Conservation (phyloP, 2,329 filamentous ascomycete species). For the Exophiala alcalophila region DNA sequence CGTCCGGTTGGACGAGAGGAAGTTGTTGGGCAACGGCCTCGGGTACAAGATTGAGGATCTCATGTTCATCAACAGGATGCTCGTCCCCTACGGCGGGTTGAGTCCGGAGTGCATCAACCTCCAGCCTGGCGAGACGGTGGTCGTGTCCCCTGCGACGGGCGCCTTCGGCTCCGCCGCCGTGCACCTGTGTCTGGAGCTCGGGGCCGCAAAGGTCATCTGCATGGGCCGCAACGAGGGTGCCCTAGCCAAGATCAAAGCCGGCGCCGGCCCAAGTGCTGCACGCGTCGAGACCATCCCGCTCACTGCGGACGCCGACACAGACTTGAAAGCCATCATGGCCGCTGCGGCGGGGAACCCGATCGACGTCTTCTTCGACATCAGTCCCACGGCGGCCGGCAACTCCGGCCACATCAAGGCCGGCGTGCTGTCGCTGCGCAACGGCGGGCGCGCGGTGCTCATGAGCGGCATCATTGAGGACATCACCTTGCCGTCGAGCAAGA, state of each 20-base stretch:
- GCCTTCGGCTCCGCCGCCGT: conserved; percentile 49
- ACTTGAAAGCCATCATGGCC: conserved; percentile 36
- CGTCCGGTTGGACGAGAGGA: conserved; percentile 36
- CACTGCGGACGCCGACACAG: conserved; percentile 41
- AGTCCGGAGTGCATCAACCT: conserved; percentile 37
- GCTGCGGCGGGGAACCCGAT: conserved; percentile 36
- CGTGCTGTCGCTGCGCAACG: conserved; percentile 33
- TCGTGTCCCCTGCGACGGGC: conserved; percentile 51
- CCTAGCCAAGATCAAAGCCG: conserved; percentile 10
- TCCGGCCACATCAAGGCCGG: conserved; percentile 41
- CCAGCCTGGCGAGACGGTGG: conserved; percentile 47
- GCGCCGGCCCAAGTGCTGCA: neutral
- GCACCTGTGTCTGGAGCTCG: conserved; percentile 47
- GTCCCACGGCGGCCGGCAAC: conserved; percentile 39
- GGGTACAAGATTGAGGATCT: conserved; percentile 46
- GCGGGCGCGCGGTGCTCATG: conserved; percentile 28
- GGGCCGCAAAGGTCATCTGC: conserved; percentile 49
- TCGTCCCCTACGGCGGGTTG: conserved; percentile 46
- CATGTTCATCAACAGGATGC: conserved; percentile 34
- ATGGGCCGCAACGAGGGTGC: conserved; percentile 42
- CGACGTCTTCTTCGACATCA: conserved; percentile 51
- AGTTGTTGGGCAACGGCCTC: conserved; percentile 20
- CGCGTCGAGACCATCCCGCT: conserved; percentile 42
- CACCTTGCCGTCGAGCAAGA: conserved; percentile 16
- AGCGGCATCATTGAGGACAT: conserved; percentile 27